These are phyloP conservation scores for Sphagnum magellanicum DNA, from an alignment of 228 moss, liverwort and hornwort species.

Conservation along the genomic window DNA sequence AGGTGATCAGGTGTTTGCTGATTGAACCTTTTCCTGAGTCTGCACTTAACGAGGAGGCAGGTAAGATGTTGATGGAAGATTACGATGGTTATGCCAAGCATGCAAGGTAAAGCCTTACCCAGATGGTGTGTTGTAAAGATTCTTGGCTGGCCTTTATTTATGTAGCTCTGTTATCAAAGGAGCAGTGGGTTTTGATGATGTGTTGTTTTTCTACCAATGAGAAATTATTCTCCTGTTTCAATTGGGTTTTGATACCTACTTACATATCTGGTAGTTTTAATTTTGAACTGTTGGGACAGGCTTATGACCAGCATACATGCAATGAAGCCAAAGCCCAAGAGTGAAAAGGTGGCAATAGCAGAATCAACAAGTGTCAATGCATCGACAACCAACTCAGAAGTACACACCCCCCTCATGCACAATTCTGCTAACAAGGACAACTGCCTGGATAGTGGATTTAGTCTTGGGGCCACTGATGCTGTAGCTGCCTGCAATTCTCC, in stretches of 20 bases:
- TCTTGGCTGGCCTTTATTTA: no score
- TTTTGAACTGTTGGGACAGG: constrained; percentile 23
- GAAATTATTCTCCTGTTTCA: no score
- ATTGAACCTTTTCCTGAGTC: constrained; percentile 98
- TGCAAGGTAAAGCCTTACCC: constrained; percentile 47
- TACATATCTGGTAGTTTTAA: no score
- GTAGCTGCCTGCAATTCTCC: constrained; percentile 66
- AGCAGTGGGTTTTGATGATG: no score
- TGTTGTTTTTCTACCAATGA: no score
- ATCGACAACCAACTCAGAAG: constrained; percentile 45
- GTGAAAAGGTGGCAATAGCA: constrained; percentile 72
- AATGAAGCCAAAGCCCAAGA: constrained; percentile 95
- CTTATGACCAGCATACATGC: constrained; percentile 99
- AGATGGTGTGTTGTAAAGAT: no score
- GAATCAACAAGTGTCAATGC: constrained; percentile 97
- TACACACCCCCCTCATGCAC: constrained; percentile 84
- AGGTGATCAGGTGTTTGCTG: constrained; percentile 96
- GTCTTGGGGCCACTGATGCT: constrained; percentile 57
- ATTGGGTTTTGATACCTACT: no score
- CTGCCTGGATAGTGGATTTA: constrained; percentile 61
- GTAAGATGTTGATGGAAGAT: constrained; percentile 99
- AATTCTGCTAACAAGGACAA: constrained; percentile 88
- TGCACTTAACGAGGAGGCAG: constrained; percentile 96
- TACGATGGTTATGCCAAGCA: constrained; percentile 92
- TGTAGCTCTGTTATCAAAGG: no score